Base-by-base conservation (phyloP, 192 early-diverging fungal genomes). In the Mortierella hygrophila region DNA sequence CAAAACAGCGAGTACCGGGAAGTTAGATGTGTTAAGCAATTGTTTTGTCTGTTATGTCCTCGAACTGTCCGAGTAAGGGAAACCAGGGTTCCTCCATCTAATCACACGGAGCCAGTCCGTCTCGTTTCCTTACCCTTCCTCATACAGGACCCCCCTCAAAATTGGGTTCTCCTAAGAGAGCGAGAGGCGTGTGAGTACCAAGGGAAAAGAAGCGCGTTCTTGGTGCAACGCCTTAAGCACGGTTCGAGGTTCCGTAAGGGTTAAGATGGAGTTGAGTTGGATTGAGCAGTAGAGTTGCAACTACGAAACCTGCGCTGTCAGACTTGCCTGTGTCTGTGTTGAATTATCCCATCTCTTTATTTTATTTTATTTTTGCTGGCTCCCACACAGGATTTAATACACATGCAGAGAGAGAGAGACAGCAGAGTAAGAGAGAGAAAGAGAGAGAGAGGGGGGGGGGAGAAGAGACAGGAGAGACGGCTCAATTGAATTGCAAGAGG, bases 151-250 rank as follows among this genome's bases (percentile, higher is more conserved):
- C 20, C 1, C 60, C n/a, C 60, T 4, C 1, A 65, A 29, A 65
- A 29, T 35, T 13, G 29, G 23, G 44, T 13, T 15, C 13, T 46
- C 44, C 10, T 46, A 55, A 55, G n/a, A n/a, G 57, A 23, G 10
- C 23, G 10, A 63, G 23, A 29, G n/a, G 1, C 32, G 26, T 29
- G 13, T 35, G 26, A 4, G 29, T 65, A 57, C 23, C n/a, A 26
- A 35, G 29, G 10, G 9, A 23, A 21, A 26, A 15, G 55, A 3
- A 11, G 32, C 60, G 60, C 60, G 11, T 32, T 32, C 60, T 65
- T 65, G 60, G 13, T 9, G 29, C 60, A 65, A 65, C 60, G 60
- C 60, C 60, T 65, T 65, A 65, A 65, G 60, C 60, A 65, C 29
- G 60, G 60, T 65, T 65, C 60, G 29, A 65, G 60, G 60, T 65